Base-by-base conservation (phyloP, 768 basidiomycete species). In the Tylopilus rubrobrunneus region DNA sequence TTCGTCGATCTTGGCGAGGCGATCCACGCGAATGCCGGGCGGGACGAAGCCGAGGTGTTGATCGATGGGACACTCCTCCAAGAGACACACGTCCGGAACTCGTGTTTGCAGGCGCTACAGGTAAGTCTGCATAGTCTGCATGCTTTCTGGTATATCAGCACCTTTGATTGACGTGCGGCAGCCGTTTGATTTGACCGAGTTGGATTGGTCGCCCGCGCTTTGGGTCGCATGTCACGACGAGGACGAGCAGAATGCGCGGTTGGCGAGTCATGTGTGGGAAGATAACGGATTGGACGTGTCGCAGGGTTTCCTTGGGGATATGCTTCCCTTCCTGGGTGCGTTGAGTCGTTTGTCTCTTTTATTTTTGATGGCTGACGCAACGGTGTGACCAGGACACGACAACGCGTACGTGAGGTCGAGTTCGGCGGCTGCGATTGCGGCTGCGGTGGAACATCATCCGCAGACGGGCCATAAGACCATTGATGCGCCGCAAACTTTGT, bases 111-210 rank as follows among this genome's bases (percentile, higher is more conserved):
- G 62, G 79, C 94, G 1, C 75, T 98, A 3, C 92, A 94, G 79
- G 94, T 92, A 7, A n/a, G n/a, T n/a, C n/a, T n/a, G n/a, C n/a
- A n/a, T n/a, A 8, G 29, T 31, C 10, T 31, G 29, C 25, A 45
- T 25, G 74, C 33, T 34, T 15, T 8, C 34, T 12, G 7, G 31
- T 7, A 34, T 34, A 12, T 15, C 14, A 2, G 11, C 28, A 3
- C 12, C 21, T 6, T n/a, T 17, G 8, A 9, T 12, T n/a, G 28
- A 41, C 5, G 21, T 3, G n/a, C 5, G n/a, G 37, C 55, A 98
- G 92, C 88, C 94, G 0, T 87, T 98, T 59, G 97, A 98, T 70
- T 69, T 98, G 45, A 98, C 95, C 0, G 96, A 98, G 45, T 67
- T 92, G 36, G 94, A 97, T 56, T 99, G 94, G 88, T 90, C 89